phyloP scores from a whole-genome alignment of 768 basidiomycete species.

The Pulveroboletus sp. region DNA sequence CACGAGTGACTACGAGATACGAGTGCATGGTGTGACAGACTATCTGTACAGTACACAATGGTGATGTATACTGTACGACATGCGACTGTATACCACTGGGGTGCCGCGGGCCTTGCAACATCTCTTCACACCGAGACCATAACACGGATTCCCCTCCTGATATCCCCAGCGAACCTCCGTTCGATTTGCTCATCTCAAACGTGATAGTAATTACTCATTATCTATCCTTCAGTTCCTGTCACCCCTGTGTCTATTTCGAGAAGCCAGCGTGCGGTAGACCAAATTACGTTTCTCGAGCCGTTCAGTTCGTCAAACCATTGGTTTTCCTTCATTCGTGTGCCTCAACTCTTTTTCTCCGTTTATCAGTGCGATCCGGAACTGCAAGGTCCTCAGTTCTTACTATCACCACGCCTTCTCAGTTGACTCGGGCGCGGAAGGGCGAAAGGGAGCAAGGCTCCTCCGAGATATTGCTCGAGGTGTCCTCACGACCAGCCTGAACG shows the following conservation, averaged over 20 bases:
- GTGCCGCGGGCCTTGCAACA: no score
- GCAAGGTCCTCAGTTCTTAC: conserved; percentile 55
- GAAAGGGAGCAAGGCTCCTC: conserved; percentile 54
- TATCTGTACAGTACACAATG: no score
- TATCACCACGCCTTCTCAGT: conserved; percentile 64
- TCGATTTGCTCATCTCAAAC: conserved; percentile 65
- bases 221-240: conserved; percentile 32
- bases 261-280: conserved; percentile 43
- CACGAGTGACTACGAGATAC: no score
- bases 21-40: no score
- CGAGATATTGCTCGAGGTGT: conserved; percentile 66
- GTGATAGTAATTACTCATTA: conserved; percentile 74
- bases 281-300: conserved; percentile 60
- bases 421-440: conserved; percentile 46
- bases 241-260: conserved; percentile 37
- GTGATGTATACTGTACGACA: no score
- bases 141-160: conserved; percentile 10
- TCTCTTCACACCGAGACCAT: conserved; percentile 11
- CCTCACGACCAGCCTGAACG: conserved; percentile 65
- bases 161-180: conserved; percentile 53
- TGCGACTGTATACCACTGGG: no score
- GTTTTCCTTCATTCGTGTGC: conserved; percentile 72
- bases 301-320: conserved; percentile 65
- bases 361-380: conserved; percentile 49
- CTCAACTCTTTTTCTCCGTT: conserved; percentile 64